Conservation (phyloP, 139 green algal species). For the Chlorella vulgaris region DNA sequence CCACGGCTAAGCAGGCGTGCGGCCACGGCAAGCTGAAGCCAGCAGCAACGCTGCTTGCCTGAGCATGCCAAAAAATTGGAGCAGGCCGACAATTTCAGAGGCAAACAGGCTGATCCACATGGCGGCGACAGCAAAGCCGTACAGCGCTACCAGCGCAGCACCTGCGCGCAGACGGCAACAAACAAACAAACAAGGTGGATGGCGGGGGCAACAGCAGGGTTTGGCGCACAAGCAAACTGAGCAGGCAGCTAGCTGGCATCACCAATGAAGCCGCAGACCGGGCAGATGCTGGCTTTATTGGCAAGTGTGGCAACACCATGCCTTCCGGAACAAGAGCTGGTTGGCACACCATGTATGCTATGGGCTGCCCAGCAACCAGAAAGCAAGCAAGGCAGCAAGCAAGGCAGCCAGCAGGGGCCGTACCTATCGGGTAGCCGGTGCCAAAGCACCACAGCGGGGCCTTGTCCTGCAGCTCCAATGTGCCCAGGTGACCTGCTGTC, state of each 20-base stretch:
- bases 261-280: no score
- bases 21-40: neutral
- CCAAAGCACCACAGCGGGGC: conserved; percentile 38
- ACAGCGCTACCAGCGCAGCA: conserved; percentile 60
- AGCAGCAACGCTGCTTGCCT: neutral
- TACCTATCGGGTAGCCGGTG: conserved; percentile 41
- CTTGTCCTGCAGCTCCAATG: neutral
- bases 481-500: neutral
- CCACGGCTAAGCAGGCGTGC: conserved; percentile 19
- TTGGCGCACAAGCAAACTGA: no score
- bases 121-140: conserved; percentile 78
- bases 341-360: no score
- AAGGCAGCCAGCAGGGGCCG: no score
- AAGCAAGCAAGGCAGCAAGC: no score
- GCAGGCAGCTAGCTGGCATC: no score
- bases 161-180: conserved; percentile 17
- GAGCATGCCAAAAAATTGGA: conserved; percentile 72
- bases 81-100: conserved; percentile 72
- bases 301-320: no score
- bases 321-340: no score
- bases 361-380: no score
- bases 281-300: no score
- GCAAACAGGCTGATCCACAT: conserved; percentile 81
- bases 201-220: neutral
- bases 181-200: neutral